These are phyloP conservation scores for Camellia lanceoleosa DNA, from an alignment of 148 eudicot genomes.

Conservation along the genomic window DNA sequence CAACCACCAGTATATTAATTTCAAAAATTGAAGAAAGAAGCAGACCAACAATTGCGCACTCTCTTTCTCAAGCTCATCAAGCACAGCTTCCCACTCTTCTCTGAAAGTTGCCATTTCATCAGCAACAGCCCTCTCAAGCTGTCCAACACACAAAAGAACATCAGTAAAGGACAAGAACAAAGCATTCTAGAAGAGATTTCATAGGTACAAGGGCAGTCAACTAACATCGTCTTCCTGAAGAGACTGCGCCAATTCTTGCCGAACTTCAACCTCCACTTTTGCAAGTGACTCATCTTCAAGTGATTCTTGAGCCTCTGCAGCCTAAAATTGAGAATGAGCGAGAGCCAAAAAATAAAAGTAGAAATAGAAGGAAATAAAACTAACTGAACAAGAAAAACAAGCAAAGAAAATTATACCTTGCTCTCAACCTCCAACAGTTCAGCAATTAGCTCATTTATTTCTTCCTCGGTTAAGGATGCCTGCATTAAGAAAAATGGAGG, in stretches of 20 bases:
- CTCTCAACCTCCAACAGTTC: slow-evolving; percentile 88
- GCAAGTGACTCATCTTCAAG: slow-evolving; percentile 86
- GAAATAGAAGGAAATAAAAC: neutral
- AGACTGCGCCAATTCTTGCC: slow-evolving; percentile 69
- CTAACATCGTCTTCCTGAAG: slow-evolving; percentile 68
- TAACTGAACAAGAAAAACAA: neutral
- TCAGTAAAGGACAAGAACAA: slow-evolving; percentile 17
- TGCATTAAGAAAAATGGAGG: slow-evolving; percentile 20
- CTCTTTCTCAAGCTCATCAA: slow-evolving; percentile 90
- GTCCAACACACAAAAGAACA: slow-evolving; percentile 23
- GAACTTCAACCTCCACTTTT: slow-evolving; percentile 80
- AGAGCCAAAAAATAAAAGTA: neutral
- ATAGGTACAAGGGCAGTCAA: slow-evolving; percentile 3
- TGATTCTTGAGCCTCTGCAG: slow-evolving; percentile 99
- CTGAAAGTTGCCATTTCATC: slow-evolving; percentile 73
- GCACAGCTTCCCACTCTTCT: slow-evolving; percentile 84
- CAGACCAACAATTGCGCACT: slow-evolving; percentile 85
- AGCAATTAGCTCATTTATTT: slow-evolving; percentile 72
- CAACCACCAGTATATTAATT: neutral
- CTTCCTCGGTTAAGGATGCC: slow-evolving; percentile 79
- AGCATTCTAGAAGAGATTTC: neutral
- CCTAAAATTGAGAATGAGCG: slow-evolving; percentile 46
- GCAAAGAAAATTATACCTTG: slow-evolving; percentile 48
- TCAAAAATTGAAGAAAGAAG: slow-evolving; percentile 12
- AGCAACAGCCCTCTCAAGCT: slow-evolving; percentile 89